Evolutionary conservation across 2,329 filamentous ascomycete genomes (phyloP), one percentile per base, ranked within the genome.

Genomic region (Ilyonectria destructans): DNA sequence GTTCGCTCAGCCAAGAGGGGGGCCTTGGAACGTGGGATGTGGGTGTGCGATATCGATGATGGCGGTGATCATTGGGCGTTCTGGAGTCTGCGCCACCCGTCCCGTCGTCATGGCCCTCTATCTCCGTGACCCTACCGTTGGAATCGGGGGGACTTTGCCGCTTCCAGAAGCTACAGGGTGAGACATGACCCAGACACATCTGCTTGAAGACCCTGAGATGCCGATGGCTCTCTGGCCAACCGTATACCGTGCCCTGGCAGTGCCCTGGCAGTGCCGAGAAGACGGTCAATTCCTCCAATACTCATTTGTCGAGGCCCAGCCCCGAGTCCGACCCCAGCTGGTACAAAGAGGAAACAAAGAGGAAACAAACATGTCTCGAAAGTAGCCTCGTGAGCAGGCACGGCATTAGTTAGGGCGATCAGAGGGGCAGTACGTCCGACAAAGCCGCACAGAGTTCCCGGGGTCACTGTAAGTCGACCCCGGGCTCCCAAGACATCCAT

Each of bases 101-200:
- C 51, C 56, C 29, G 40, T 59, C 49, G 61, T 43, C 56, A 40
- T 65, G 43, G 33, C 35, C 37, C 10, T 31, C 45, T 56, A 23
- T 19, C 23, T 29, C 35, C 33, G n/a, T 6, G 33, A 31, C 54
- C 55, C 35, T 31, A 35, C 31, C 12, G n/a, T 21, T 54, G 51
- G 51, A 33, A 21, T 21, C 26, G 31, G n/a, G 49, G 21, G 35
- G 9, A 17, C 40, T 33, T 51, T 58, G 49, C 51, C 31, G 43
- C 31, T 66, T 63, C 54, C 43, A 59, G 58, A 67, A 75, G 65
- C 62, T 62, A 69, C 66, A 61, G 61, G 63, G 65, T 61, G 68
- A 75, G 72, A 75, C 68, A 69, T 58, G 58, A 58, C 29, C 67
- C 62, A 71, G 71, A 68, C 62, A n/a, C 15, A 43, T 59, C 23